phyloP scores from a whole-genome alignment of 257 asterid genomes.

The Nicotiana tomentosiformis region DNA sequence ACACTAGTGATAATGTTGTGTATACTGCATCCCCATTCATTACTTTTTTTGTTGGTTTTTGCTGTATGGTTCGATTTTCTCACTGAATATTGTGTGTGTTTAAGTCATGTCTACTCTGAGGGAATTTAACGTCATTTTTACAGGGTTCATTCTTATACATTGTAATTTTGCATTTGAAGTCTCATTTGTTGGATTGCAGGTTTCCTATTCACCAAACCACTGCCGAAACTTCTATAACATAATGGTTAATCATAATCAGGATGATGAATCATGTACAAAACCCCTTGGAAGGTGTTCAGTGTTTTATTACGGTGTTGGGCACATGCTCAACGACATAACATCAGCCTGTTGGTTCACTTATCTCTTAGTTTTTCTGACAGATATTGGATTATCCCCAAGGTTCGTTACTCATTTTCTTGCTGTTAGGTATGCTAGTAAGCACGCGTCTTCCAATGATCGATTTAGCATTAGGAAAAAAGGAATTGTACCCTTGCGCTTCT shows the following conservation, averaged over 20 bases:
- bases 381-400: conserved; percentile 87
- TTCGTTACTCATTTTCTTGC: conserved; percentile 20
- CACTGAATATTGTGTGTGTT: not conserved
- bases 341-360: conserved; percentile 96
- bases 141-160: not conserved
- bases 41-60: not conserved
- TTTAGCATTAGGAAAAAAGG: not conserved
- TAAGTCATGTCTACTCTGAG: not conserved
- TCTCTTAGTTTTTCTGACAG: conserved; percentile 81
- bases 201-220: conserved; percentile 1
- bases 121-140: not conserved
- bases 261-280: conserved; percentile 37
- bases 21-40: not conserved
- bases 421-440: not conserved
- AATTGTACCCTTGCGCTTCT: not conserved
- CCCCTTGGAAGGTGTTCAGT: conserved; percentile 58
- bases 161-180: not conserved
- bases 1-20: not conserved
- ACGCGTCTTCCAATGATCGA: not conserved
- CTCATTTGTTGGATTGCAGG: conserved; percentile 26
- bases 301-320: conserved; percentile 78
- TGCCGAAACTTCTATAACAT: conserved; percentile 8
- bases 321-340: conserved; percentile 89
- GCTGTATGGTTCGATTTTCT: not conserved
- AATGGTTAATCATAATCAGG: conserved; percentile 35